Evolutionary conservation across 2,329 filamentous ascomycete species (phyloP).

Genomic region (Penicillium sp.): DNA sequence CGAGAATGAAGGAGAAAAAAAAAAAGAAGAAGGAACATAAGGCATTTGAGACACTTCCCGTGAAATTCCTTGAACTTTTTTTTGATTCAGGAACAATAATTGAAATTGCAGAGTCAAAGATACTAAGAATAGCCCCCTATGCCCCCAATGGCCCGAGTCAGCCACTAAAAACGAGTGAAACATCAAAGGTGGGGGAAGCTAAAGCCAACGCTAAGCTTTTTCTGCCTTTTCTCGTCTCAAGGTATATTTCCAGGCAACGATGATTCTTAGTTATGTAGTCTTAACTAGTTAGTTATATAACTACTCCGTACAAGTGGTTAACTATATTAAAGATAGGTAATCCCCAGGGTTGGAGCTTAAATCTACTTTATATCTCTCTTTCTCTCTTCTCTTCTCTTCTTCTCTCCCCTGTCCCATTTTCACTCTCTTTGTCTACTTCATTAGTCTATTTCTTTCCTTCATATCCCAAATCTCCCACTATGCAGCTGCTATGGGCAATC

Average conservation of each 20-base stretch:
- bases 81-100: no score
- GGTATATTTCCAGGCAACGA: neutral
- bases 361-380: neutral
- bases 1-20: no score
- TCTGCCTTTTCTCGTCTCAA: neutral
- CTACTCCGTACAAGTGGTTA: no score
- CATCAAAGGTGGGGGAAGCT: no score
- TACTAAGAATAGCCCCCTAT: neutral
- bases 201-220: neutral
- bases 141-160: no score
- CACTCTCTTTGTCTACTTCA: neutral
- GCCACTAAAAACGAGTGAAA: neutral
- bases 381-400: neutral
- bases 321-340: no score
- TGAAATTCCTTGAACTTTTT: no score
- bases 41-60: no score
- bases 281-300: no score
- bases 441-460: neutral
- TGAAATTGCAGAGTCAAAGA: neutral
- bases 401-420: neutral
- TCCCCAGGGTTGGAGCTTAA: neutral
- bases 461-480: conserved; percentile 3
- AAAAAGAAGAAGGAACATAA: no score
- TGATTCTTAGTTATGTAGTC: no score
- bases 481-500: conserved; percentile 17